These are phyloP conservation scores for Rugonectria rugulosa DNA, from an alignment of 2,329 filamentous ascomycete species.

Conservation along the genomic window DNA sequence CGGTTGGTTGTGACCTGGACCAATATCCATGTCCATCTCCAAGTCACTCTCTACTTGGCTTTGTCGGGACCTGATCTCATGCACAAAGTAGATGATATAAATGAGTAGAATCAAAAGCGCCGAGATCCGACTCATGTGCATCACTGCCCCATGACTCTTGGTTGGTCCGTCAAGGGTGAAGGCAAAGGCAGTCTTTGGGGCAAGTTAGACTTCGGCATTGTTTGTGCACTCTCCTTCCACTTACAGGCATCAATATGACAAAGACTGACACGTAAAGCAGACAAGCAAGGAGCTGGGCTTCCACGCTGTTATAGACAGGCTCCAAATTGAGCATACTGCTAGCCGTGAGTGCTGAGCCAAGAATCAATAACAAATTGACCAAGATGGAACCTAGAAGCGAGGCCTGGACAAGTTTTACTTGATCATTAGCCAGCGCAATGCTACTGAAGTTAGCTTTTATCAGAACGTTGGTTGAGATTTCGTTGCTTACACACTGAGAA, in stretches of 20 bases:
- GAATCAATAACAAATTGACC: slow-evolving; percentile 75
- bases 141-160: slow-evolving; percentile 64
- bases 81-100: slow-evolving; percentile 76
- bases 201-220: background rate
- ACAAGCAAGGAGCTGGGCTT: slow-evolving; percentile 46
- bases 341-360: slow-evolving; percentile 77
- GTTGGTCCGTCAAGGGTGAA: slow-evolving; percentile 60
- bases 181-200: slow-evolving; percentile 49
- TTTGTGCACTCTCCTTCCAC: background rate
- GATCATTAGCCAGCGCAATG: slow-evolving; percentile 60
- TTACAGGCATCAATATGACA: slow-evolving; percentile 48
- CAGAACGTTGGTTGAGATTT: background rate
- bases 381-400: slow-evolving; percentile 79
- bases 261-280: slow-evolving; percentile 49
- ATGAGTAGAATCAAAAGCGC: slow-evolving; percentile 77
- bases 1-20: background rate
- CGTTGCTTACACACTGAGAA: slow-evolving; percentile 46
- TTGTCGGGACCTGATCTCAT: slow-evolving; percentile 72
- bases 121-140: slow-evolving; percentile 79
- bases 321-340: slow-evolving; percentile 74
- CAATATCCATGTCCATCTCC: slow-evolving; percentile 69
- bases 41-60: slow-evolving; percentile 71
- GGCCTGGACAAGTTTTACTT: slow-evolving; percentile 80
- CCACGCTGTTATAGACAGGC: slow-evolving; percentile 53
- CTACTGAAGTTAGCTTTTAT: slow-evolving; percentile 45